phyloP scores from a whole-genome alignment of 352 stramenopile species.

The Phytophthora citrophthora region DNA sequence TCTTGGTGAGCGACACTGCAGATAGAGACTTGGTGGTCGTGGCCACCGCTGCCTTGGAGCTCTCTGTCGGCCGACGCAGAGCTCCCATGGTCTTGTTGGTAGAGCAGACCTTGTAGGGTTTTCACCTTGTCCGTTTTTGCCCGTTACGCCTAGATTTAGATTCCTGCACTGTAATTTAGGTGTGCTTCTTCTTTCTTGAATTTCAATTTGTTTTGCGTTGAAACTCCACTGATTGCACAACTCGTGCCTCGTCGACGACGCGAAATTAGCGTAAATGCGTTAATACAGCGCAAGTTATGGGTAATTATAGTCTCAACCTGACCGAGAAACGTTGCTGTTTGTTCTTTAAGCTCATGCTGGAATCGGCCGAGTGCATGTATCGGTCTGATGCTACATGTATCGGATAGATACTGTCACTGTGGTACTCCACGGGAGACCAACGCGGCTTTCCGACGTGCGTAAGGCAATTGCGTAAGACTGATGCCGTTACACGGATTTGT shows the following conservation, averaged over 20 bases:
- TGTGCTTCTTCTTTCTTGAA: background rate
- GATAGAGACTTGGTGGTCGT: slow-evolving; percentile 64
- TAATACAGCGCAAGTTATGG: too few species aligned
- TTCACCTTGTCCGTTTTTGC: slow-evolving; percentile 15
- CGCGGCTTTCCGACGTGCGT: slow-evolving; percentile 19
- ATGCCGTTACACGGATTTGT: background rate
- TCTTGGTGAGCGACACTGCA: slow-evolving; percentile 62
- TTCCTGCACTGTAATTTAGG: background rate
- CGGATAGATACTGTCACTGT: too few species aligned
- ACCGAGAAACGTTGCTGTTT: too few species aligned
- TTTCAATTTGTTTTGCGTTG: background rate
- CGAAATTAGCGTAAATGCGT: too few species aligned
- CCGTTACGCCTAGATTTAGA: slow-evolving; percentile 3
- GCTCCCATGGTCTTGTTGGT: slow-evolving; percentile 20
- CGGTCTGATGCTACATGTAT: too few species aligned
- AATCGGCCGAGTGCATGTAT: too few species aligned
- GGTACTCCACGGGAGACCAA: too few species aligned
- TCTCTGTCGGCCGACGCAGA: slow-evolving; percentile 46
- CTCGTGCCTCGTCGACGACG: too few species aligned
- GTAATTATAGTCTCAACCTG: too few species aligned
- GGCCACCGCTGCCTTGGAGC: slow-evolving; percentile 51
- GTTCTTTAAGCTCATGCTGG: too few species aligned
- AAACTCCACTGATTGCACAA: too few species aligned
- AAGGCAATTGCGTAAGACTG: background rate
- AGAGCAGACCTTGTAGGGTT: background rate